Base-by-base conservation (phyloP, 495 filamentous ascomycete species). In the Penicillium ucsense region DNA sequence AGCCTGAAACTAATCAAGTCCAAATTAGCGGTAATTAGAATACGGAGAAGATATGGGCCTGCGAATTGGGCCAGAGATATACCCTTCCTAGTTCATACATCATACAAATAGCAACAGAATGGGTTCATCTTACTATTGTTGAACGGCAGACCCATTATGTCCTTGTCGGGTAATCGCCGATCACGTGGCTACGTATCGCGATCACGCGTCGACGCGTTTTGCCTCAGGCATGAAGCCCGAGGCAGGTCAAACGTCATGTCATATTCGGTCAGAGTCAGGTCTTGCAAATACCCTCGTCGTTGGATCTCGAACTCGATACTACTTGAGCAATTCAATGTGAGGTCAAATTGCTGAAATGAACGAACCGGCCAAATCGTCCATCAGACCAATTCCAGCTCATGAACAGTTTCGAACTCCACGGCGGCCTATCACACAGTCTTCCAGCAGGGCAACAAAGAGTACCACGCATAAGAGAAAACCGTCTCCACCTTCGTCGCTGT, bases 351-450 rank as follows among this genome's bases (percentile, higher is more conserved):
- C 20, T 20, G 20, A 20, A 20, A 20, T 20, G 20, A 20, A 20
- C 20, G 20, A 20, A 20, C 2, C 53, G 39, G 37, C 27, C 50
- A 12, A 50, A 45, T n/a, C 44, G 28, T 28, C 41, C 39, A 41
- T 46, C 64, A 42, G 56, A 60, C 20, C 20, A 20, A 20, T 20
- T 20, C 49, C 48, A 28, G 48, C 48, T 28, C 43, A 33, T 31
- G 46, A 52, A 28, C 50, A 53, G 11, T 63, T 56, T 45, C 62
- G 47, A 42, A 64, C 66, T 0, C 65, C 64, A 32, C 57, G 51
- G 45, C 48, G 62, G 39, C 42, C 51, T n/a, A 57, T 29, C 48
- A 39, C 33, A 12, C 52, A 38, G 37, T 44, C 48, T 36, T 47
- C 44, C 43, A 52, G 59, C 10, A 53, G 34, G 34, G 53, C 54